These are phyloP conservation scores for Emmonsiellopsis sp. DNA, from an alignment of 2,329 filamentous ascomycete species.

Conservation along the genomic window DNA sequence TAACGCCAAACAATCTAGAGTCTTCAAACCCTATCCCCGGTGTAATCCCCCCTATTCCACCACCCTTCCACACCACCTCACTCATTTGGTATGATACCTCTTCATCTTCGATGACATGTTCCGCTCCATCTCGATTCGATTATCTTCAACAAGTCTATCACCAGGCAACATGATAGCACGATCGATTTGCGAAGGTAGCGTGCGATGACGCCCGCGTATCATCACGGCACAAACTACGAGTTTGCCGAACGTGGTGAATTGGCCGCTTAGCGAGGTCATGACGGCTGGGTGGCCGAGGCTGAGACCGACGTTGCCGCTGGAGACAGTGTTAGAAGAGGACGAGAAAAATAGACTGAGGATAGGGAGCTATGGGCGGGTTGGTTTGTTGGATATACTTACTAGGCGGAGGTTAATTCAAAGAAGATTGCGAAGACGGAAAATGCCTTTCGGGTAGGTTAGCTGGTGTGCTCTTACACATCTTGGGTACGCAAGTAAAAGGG, in stretches of 20 bases:
- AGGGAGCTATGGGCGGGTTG: neutral
- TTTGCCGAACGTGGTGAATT: constrained; percentile 41
- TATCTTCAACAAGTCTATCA: constrained; percentile 31
- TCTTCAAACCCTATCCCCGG: no score
- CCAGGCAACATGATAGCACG: constrained; percentile 29
- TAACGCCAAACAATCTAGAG: neutral
- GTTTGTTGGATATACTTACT: constrained; percentile 17
- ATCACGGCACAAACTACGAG: constrained; percentile 47
- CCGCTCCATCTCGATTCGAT: constrained; percentile 14
- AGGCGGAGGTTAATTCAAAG: constrained; percentile 33
- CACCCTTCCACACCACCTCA: neutral
- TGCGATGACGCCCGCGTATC: constrained; percentile 46
- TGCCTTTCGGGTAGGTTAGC: constrained; percentile 4
- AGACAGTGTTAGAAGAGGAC: neutral
- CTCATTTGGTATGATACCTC: neutral
- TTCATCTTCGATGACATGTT: neutral
- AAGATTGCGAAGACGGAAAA: constrained; percentile 24
- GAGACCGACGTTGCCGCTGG: constrained; percentile 25
- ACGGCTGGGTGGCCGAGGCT: constrained; percentile 23
- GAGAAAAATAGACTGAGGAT: neutral
- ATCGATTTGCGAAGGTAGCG: constrained; percentile 47
- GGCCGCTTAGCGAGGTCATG: constrained; percentile 28
- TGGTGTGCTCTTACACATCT: neutral
- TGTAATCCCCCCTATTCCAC: no score
- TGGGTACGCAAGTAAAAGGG: neutral